Evolutionary conservation across 1,284 basidiomycete genomes (phyloP).

Genomic region (Heimioporus retisporus): DNA sequence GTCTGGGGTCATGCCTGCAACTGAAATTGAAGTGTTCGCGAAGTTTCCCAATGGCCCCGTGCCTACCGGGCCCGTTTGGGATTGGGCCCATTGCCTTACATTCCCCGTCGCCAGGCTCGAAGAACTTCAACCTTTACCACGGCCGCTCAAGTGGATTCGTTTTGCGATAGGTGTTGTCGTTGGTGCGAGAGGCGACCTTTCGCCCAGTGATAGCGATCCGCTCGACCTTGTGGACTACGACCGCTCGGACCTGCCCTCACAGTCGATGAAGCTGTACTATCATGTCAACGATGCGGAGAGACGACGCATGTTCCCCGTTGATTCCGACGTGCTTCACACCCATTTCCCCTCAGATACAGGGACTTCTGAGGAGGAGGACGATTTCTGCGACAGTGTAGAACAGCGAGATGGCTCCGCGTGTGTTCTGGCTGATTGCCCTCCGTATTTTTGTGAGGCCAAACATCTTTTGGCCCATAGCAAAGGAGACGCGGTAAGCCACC

Average conservation of each 20-base stretch:
- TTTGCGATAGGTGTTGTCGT: constrained; percentile 16
- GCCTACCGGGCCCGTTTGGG: not conserved
- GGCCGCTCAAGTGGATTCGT: constrained; percentile 14
- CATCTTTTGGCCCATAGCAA: constrained; percentile 16
- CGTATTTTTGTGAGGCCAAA: constrained; percentile 3
- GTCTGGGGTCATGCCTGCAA: not conserved
- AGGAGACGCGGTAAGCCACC: constrained; percentile 8
- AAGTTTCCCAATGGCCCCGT: no score
- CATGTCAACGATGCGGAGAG: constrained; percentile 8
- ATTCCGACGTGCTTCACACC: not conserved
- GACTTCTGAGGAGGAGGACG: not conserved
- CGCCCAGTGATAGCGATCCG: not conserved
- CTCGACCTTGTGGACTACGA: not conserved
- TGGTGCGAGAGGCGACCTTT: constrained; percentile 13
- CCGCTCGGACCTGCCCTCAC: not conserved
- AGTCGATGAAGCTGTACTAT: constrained; percentile 9
- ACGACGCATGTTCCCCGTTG: constrained; percentile 7
- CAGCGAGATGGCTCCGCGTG: not conserved
- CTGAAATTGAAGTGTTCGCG: no score
- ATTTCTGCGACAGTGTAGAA: not conserved
- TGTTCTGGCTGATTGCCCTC: not conserved
- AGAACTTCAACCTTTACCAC: constrained; percentile 1
- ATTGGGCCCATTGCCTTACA: not conserved
- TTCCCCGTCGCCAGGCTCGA: constrained; percentile 7
- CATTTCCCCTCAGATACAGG: not conserved